Conservation (phyloP, 2,329 filamentous ascomycete species). For the Alternaria triticina region DNA sequence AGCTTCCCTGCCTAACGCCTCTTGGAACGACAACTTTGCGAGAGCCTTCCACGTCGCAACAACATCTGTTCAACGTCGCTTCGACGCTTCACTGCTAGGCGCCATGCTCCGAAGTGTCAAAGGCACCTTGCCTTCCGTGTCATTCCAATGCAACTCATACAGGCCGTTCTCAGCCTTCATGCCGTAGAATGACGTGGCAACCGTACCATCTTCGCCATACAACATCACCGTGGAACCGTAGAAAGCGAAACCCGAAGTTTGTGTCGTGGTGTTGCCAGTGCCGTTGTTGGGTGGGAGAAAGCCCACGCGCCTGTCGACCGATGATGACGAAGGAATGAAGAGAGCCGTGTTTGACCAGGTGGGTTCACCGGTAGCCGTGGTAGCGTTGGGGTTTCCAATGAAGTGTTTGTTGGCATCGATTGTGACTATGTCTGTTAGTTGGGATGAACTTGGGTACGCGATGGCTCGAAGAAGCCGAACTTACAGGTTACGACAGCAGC, state of each 20-base stretch:
- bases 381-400: neutral
- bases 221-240: neutral
- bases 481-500: constrained; percentile 2
- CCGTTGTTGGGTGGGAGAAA: neutral
- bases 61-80: neutral
- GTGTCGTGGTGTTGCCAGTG: neutral
- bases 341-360: neutral
- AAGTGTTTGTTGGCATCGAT: neutral
- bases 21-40: neutral
- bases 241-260: neutral
- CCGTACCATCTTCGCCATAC: neutral
- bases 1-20: neutral
- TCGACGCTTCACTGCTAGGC: neutral
- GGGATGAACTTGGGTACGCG: neutral
- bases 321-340: neutral
- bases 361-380: neutral
- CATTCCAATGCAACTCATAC: constrained; percentile 2
- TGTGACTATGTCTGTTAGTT: neutral
- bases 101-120: neutral
- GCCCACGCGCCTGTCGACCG: neutral
- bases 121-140: neutral
- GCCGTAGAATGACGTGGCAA: neutral
- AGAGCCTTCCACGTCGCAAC: neutral
- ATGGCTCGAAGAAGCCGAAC: neutral
- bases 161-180: neutral